Evolutionary conservation across 441 rosid species (phyloP).

Genomic region (Gossypium trilobum): DNA sequence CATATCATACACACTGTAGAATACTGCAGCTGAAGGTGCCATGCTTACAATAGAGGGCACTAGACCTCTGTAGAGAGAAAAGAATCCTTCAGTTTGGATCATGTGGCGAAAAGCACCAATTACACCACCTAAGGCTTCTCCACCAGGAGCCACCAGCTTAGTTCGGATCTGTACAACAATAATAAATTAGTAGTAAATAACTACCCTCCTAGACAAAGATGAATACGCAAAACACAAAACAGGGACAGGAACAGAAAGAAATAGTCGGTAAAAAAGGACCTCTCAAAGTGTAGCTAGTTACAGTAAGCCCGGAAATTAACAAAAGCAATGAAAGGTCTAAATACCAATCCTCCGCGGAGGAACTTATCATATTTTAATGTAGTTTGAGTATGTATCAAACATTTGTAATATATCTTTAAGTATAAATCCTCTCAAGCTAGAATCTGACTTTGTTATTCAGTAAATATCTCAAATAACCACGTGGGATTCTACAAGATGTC

Average conservation of each 20-base stretch:
- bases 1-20: constrained; percentile 68
- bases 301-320: background rate
- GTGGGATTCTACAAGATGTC: background rate
- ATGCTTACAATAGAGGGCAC: constrained; percentile 63
- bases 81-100: constrained; percentile 68
- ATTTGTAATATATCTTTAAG: background rate
- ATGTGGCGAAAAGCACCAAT: constrained; percentile 52
- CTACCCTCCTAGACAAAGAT: background rate
- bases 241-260: background rate
- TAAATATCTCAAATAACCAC: background rate
- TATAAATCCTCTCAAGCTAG: background rate
- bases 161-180: constrained; percentile 48
- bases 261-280: background rate
- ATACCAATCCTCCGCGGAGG: background rate
- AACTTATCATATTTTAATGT: background rate
- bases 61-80: constrained; percentile 74
- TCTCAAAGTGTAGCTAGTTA: background rate
- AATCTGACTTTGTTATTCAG: background rate
- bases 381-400: background rate
- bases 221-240: background rate
- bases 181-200: background rate
- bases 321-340: background rate
- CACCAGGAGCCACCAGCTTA: constrained; percentile 72
- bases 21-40: constrained; percentile 75
- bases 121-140: constrained; percentile 69